These are phyloP conservation scores for Pseudopediastrum boryanum DNA, from an alignment of 139 green algal genomes.

Conservation along the genomic window DNA sequence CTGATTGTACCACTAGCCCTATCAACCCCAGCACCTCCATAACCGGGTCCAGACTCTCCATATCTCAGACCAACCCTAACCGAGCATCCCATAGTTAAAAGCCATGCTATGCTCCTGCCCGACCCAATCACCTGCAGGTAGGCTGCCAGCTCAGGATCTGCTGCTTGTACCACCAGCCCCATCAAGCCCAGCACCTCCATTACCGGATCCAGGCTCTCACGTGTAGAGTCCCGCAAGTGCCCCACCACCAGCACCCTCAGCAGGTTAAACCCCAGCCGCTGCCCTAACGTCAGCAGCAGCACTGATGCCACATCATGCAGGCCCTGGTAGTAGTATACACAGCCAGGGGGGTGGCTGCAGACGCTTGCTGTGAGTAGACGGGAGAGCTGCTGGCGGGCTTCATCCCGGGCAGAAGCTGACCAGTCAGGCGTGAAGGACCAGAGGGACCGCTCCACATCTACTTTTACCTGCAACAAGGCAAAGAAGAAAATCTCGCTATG, in stretches of 20 bases:
- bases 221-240: slow-evolving; percentile 84
- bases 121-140: slow-evolving; percentile 42
- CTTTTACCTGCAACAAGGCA: slow-evolving; percentile 19
- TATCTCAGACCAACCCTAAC: no score
- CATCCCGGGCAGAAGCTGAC: slow-evolving; percentile 51
- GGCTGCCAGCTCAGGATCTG: slow-evolving; percentile 43
- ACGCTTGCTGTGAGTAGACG: slow-evolving; percentile 56
- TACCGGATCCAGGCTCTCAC: slow-evolving; percentile 68
- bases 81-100: no score
- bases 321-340: slow-evolving; percentile 87
- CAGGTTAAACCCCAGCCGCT: slow-evolving; percentile 54
- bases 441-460: slow-evolving; percentile 80
- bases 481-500: background rate
- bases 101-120: no score
- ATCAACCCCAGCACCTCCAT: slow-evolving; percentile 72
- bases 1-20: slow-evolving; percentile 58
- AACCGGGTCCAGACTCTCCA: slow-evolving; percentile 76
- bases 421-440: slow-evolving; percentile 69
- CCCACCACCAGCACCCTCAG: slow-evolving; percentile 57
- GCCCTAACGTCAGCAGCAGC: slow-evolving; percentile 73
- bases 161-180: slow-evolving; percentile 58
- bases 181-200: slow-evolving; percentile 72
- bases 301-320: slow-evolving; percentile 90
- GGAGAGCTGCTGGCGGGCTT: slow-evolving; percentile 57
- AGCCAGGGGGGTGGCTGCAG: slow-evolving; percentile 5